These are phyloP conservation scores for Claviceps sp. DNA, from an alignment of 2,329 filamentous ascomycete species.

Conservation along the genomic window DNA sequence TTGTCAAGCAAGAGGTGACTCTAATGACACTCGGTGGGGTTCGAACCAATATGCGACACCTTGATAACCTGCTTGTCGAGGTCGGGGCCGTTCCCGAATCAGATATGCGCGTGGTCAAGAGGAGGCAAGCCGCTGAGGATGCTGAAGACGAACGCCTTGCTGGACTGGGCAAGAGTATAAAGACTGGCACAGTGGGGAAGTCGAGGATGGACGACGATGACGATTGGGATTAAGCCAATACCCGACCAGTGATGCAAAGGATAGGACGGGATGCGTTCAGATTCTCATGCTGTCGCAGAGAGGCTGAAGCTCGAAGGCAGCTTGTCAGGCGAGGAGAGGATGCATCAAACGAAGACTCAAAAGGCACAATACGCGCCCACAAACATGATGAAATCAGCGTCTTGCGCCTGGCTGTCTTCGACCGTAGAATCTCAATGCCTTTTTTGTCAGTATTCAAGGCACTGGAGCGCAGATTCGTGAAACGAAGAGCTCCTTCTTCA, in stretches of 20 bases:
- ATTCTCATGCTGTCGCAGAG: too few relatives aligned
- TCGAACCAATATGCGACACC: slow-evolving; percentile 54
- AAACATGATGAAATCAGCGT: neutral
- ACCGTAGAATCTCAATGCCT: neutral
- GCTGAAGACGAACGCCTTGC: slow-evolving; percentile 42
- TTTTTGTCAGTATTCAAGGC: neutral
- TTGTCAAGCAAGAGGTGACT: slow-evolving; percentile 85
- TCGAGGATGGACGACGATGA: slow-evolving; percentile 33
- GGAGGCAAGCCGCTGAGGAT: slow-evolving; percentile 45
- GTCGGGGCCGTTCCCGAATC: slow-evolving; percentile 66
- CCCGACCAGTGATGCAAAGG: neutral
- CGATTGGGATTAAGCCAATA: slow-evolving; percentile 45
- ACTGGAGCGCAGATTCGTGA: neutral
- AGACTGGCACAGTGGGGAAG: slow-evolving; percentile 34
- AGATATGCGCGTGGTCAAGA: slow-evolving; percentile 63
- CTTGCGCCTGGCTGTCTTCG: neutral
- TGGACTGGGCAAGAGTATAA: slow-evolving; percentile 29
- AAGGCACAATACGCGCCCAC: neutral
- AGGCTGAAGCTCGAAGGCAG: neutral
- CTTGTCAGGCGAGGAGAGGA: neutral
- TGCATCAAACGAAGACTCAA: neutral
- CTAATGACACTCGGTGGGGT: slow-evolving; percentile 64
- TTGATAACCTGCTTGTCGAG: slow-evolving; percentile 72
- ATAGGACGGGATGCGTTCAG: neutral
- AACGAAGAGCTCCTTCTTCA: neutral